Conservation (phyloP, 1,139 yeast genomes). For the Candida buenavistaensis region DNA sequence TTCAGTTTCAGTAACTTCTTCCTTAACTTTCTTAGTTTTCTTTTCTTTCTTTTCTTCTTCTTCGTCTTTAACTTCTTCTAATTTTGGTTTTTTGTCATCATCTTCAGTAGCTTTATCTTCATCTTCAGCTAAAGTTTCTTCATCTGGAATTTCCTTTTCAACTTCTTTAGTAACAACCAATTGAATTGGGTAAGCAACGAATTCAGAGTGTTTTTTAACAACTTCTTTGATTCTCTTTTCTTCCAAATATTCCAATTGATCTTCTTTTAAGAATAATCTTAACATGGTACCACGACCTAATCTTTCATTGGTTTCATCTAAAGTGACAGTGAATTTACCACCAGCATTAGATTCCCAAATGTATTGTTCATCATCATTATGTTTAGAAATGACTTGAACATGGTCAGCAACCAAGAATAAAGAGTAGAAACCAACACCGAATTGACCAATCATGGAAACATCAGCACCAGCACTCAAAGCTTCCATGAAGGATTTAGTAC, state of each 20-base stretch:
- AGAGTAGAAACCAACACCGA: constrained; percentile 99
- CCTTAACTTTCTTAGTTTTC: constrained; percentile 78
- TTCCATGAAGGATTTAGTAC: constrained; percentile 99
- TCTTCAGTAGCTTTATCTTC: constrained; percentile 49
- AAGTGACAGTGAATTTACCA: constrained; percentile 96
- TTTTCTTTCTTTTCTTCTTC: constrained; percentile 68
- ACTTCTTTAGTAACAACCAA: constrained; percentile 98
- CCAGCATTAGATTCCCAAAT: constrained; percentile 99
- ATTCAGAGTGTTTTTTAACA: constrained; percentile 99
- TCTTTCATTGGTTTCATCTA: constrained; percentile 83
- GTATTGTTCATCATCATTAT: constrained; percentile 99
- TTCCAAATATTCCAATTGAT: constrained; percentile 97
- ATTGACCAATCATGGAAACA: constrained; percentile 99
- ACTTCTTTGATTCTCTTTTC: constrained; percentile 99
- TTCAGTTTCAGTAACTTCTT: constrained; percentile 85
- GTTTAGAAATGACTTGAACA: constrained; percentile 97
- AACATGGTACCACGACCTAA: constrained; percentile 94
- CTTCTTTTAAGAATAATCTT: constrained; percentile 97
- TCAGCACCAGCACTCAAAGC: constrained; percentile 99
- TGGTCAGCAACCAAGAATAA: constrained; percentile 98
- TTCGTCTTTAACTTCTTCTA: constrained; percentile 69
- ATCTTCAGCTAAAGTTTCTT: constrained; percentile 60
- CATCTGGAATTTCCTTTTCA: constrained; percentile 88
- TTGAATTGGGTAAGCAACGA: constrained; percentile 98
- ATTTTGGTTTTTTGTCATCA: constrained; percentile 58